Evolutionary conservation across 225 moss, liverwort and hornwort genomes (phyloP), one percentile per base, ranked within the genome.

Genomic region (Marchantia polymorpha): DNA sequence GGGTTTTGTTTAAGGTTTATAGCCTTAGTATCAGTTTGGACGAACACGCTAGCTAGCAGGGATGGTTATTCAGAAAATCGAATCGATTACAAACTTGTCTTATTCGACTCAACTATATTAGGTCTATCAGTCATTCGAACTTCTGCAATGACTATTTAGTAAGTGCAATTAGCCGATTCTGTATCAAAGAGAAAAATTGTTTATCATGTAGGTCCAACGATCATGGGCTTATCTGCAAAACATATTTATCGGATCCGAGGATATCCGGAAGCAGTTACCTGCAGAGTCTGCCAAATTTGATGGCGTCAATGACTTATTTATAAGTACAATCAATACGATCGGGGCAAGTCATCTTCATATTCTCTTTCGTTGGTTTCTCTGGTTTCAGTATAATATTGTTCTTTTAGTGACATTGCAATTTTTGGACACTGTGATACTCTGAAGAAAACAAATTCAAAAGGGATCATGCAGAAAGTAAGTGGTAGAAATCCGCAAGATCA

Each of bases 191-290:
- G 48, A 12, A 64, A 5, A 4, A 0, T 15, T 25, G 6, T 72
- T 55, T 26, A 9, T 75, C 23, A 55, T 52, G 26, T 83, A 93
- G 93, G 93, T 93, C 19, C 93, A 93, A 85, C 78, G 90, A 68
- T 86, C 89, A 54, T 93, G 93, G 93, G 85, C 93, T 22, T 93
- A 93, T 65, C 69, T 93, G 55, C 90, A 93, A 77, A 93, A 91
- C 47, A 93, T 93, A 77, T 91, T 93, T 83, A 85, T 93, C 69
- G 93, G 91, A 29, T 93, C 93, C 39, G 93, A 93, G 68, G 91
- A 93, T 80, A 93, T 93, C 46, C 89, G 85, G 48, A 93, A 91
- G 81, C 93, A 93, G 58, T 77, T 93, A 56, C 91, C 90, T 22
- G 87, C 73, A 52, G 93, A 93, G 81, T 91, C 93, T 80, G 90